Evolutionary conservation across 176 grass and related monocot genomes (phyloP), one percentile per base, ranked within the genome.

Genomic region (Lolium rigidum): DNA sequence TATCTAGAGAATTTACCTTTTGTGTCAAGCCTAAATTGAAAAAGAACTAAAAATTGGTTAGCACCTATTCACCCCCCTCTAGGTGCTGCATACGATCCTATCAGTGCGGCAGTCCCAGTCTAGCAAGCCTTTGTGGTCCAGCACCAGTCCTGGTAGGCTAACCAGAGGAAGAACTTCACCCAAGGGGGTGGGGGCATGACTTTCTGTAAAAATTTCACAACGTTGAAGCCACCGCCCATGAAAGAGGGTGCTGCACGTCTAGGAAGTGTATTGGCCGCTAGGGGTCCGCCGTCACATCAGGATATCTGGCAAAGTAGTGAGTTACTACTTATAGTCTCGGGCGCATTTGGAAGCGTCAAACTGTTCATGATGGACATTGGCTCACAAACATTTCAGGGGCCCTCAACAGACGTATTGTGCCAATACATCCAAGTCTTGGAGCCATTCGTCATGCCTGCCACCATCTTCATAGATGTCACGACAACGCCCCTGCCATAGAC

Each of bases 231-330:
- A 69, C 39, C n/a, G 0, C 11, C 41, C 70, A 47, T 73, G 70
- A 48, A 73, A 73, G 70, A 20, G 70, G 70, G 12, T 73, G 7
- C 12, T 71, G 70, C 44, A 73, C 10, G 20, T 72, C 69, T 72
- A 47, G 69, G 21, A 48, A 73, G 18, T 31, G 26, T 65, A 65
- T 31, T 65, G 62, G 12, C 13, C 25, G 22, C 24, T 6, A n/a
- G 58, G 58, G 57, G n/a, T 11, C n/a, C 60, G 26, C 1, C 9
- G 22, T 11, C 25, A 28, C 61, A 64, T 11, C 61, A 63, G 55
- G 55, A n/a, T 21, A 59, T 59, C 8, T 2, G 9, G 62, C 26
- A 7, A 65, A 65, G 16, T 65, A 64, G 12, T 28, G 13, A 35
- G 62, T 31, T 65, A 13, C 41, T 43, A 43, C 41, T 43, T 43